Conservation (phyloP, 2,329 filamentous ascomycete species). For the Fusarium tricinctum region DNA sequence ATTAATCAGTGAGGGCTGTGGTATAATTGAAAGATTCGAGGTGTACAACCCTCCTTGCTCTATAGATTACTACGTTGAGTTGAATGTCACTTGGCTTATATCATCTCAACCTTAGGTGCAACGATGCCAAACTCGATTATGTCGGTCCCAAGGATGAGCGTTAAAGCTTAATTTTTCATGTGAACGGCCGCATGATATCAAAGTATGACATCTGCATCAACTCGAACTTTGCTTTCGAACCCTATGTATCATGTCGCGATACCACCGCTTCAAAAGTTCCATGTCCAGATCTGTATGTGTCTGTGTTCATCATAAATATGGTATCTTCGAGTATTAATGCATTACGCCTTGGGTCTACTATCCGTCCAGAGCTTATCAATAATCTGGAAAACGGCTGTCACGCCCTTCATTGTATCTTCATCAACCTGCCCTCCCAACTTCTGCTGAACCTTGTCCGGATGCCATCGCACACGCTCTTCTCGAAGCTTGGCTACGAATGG, state of each 20-base stretch:
- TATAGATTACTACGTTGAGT: too few species aligned
- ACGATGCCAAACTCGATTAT: too few species aligned
- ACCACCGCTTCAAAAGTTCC: background rate
- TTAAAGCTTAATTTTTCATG: too few species aligned
- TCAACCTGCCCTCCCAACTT: conserved; percentile 81
- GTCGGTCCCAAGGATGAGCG: too few species aligned
- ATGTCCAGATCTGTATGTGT: background rate
- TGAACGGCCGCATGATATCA: background rate
- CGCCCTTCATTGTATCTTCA: conserved; percentile 77
- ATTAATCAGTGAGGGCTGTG: too few species aligned
- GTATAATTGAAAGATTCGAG: too few species aligned
- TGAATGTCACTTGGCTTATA: too few species aligned
- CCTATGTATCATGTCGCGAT: background rate
- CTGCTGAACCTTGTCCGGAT: conserved; percentile 98
- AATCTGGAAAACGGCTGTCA: conserved; percentile 93
- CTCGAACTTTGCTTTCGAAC: background rate
- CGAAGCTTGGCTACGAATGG: conserved; percentile 73
- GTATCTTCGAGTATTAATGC: background rate
- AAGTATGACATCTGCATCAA: background rate
- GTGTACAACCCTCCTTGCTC: too few species aligned
- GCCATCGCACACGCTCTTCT: conserved; percentile 91
- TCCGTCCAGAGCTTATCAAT: conserved; percentile 86
- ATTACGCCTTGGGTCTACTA: conserved; percentile 56
- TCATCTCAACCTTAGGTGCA: too few species aligned
- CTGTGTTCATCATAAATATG: too few species aligned